Evolutionary conservation across 1,284 basidiomycete genomes (phyloP).

Genomic region (Fomitopsis schrenkii): DNA sequence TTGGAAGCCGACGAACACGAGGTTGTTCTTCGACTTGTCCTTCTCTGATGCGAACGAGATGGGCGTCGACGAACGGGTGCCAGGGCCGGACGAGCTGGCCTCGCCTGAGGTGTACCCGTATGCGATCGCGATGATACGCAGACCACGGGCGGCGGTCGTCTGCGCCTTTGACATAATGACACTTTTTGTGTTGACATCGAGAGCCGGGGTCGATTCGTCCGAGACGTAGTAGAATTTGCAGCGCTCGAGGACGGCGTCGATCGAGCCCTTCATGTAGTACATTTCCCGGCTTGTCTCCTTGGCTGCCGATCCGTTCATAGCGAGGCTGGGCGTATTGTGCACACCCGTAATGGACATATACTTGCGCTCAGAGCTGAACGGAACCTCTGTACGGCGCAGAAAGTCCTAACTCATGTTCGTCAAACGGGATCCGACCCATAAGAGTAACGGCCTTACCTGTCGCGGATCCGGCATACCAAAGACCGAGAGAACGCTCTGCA

Average conservation of each 20-base stretch:
- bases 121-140: conserved; percentile 89
- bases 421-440: conserved; percentile 5
- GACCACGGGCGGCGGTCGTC: conserved; percentile 68
- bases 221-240: conserved; percentile 88
- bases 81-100: conserved; percentile 23
- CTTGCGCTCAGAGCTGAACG: conserved; percentile 93
- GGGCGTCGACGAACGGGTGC: conserved; percentile 27
- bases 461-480: conserved; percentile 75
- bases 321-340: conserved; percentile 33
- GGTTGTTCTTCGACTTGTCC: conserved; percentile 47
- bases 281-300: conserved; percentile 48
- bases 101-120: conserved; percentile 71
- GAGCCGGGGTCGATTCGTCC: conserved; percentile 75
- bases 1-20: conserved; percentile 90
- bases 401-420: conserved; percentile 46
- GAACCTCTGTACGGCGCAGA: conserved; percentile 71
- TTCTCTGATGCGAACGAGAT: conserved; percentile 18
- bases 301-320: conserved; percentile 34
- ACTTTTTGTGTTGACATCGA: conserved; percentile 66
- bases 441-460: conserved; percentile 39
- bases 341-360: conserved; percentile 87
- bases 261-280: conserved; percentile 91
- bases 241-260: conserved; percentile 81
- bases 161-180: conserved; percentile 72
- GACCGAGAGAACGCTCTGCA: conserved; percentile 76